Conservation (phyloP, 306 rosid species). For the Gleditsia sinensis region DNA sequence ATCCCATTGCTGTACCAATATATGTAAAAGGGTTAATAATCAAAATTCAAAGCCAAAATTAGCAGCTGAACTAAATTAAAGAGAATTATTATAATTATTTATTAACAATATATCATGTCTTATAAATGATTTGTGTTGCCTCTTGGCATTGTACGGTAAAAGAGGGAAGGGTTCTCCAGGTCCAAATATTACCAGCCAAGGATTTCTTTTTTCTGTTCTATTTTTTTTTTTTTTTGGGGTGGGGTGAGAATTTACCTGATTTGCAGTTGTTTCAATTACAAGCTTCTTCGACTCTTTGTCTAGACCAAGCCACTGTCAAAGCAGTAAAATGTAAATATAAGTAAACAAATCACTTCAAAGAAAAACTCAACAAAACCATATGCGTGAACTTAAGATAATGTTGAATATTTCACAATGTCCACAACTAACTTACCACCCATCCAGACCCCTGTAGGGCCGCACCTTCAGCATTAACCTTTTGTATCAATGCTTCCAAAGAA, state of each 20-base stretch:
- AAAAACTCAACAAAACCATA: conserved; percentile 6
- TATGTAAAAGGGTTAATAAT: background rate
- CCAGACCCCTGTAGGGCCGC: conserved; percentile 98
- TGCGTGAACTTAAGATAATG: conserved; percentile 17
- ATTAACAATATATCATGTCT: background rate
- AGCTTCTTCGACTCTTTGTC: conserved; percentile 89
- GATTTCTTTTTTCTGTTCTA: background rate
- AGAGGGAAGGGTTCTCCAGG: background rate
- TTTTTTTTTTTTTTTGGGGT: background rate
- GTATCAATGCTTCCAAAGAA: conserved; percentile 64
- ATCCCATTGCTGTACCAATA: background rate
- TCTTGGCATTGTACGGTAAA: background rate
- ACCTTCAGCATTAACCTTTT: conserved; percentile 79
- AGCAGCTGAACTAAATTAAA: conserved; percentile 7
- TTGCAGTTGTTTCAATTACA: conserved; percentile 88
- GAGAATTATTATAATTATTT: background rate
- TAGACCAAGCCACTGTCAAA: conserved; percentile 90
- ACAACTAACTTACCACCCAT: conserved; percentile 92
- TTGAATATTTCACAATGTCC: conserved; percentile 28
- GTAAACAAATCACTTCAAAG: conserved; percentile 13
- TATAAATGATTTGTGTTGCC: conserved; percentile 8
- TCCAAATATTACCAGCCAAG: background rate
- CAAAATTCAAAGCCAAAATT: background rate
- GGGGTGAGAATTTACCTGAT: background rate
- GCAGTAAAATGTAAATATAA: conserved; percentile 30